Conservation (phyloP, 2,329 filamentous ascomycete genomes). For the Trichoderma brevicompactum region DNA sequence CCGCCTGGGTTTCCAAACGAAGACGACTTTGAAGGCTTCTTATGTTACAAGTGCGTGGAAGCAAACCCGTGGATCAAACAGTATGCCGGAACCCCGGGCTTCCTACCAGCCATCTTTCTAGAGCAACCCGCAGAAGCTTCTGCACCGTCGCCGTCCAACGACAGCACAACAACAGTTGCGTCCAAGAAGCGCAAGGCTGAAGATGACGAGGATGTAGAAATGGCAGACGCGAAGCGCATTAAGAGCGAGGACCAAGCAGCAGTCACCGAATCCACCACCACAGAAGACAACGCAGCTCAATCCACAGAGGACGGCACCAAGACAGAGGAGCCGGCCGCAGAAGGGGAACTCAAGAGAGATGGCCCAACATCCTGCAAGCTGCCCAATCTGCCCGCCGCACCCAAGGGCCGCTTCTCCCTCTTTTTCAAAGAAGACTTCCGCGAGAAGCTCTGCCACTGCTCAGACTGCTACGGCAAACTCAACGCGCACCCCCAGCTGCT, state of each 20-base stretch:
- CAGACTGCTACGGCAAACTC: conserved; percentile 76
- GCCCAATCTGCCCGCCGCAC: conserved; percentile 58
- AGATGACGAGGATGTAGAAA: conserved; percentile 48
- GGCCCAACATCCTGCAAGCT: conserved; percentile 59
- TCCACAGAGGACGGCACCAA: neutral
- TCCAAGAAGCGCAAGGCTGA: conserved; percentile 71
- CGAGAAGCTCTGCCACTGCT: conserved; percentile 79
- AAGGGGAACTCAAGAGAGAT: neutral
- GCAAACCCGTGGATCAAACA: conserved; percentile 88
- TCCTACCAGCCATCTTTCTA: conserved; percentile 72
- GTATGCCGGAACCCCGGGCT: conserved; percentile 80
- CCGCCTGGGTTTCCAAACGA: conserved; percentile 88
- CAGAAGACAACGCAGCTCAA: neutral
- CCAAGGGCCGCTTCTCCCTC: conserved; percentile 70
- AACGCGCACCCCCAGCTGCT: conserved; percentile 77
- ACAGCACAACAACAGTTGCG: conserved; percentile 14
- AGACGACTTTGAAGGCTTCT: conserved; percentile 84
- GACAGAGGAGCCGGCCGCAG: conserved; percentile 24
- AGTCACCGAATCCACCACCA: conserved; percentile 15
- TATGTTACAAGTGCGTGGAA: conserved; percentile 93
- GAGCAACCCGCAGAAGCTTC: conserved; percentile 31
- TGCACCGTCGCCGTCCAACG: conserved; percentile 3
- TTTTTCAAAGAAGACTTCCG: conserved; percentile 84
- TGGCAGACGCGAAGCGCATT: conserved; percentile 54
- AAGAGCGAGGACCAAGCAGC: conserved; percentile 48